These are phyloP conservation scores for Aspergillus nanangensis DNA, from an alignment of 495 filamentous ascomycete genomes.

Conservation along the genomic window DNA sequence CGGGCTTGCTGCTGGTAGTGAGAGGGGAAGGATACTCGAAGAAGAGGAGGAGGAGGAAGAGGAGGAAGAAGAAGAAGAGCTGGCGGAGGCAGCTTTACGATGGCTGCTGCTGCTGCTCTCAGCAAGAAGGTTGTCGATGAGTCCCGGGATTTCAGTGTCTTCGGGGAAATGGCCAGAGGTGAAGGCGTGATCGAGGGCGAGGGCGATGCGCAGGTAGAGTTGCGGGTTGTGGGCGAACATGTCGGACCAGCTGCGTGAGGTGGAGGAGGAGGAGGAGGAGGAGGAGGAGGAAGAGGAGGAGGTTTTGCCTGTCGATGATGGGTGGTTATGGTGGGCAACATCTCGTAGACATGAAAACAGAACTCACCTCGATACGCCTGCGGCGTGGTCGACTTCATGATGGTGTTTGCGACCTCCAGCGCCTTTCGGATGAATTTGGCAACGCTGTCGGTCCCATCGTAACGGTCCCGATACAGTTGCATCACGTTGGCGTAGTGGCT, in stretches of 20 bases:
- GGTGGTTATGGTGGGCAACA: no score
- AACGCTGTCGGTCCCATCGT: conserved; percentile 5
- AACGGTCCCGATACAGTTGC: conserved; percentile 2
- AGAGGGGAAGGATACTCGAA: no score
- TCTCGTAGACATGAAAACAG: no score
- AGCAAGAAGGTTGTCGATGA: background rate
- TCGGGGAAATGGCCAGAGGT: conserved; percentile 2
- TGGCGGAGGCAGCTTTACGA: no score
- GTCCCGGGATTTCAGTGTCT: background rate
- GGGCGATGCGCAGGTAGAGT: background rate
- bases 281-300: no score
- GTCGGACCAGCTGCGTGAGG: conserved; percentile 4
- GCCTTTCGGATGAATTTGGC: conserved; percentile 2
- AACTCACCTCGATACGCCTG: background rate
- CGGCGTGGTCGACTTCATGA: background rate
- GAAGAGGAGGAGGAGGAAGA: no score
- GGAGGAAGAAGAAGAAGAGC: no score
- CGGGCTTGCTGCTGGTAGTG: no score
- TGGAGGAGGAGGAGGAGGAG: no score
- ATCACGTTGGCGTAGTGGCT: conserved; percentile 5
- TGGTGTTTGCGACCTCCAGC: background rate
- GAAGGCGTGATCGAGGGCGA: conserved; percentile 3
- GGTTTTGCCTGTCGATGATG: no score
- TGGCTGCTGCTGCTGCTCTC: no score
- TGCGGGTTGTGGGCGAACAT: background rate